Base-by-base conservation (phyloP, 192 early-diverging fungal genomes). In the Spinellus fusiger region DNA sequence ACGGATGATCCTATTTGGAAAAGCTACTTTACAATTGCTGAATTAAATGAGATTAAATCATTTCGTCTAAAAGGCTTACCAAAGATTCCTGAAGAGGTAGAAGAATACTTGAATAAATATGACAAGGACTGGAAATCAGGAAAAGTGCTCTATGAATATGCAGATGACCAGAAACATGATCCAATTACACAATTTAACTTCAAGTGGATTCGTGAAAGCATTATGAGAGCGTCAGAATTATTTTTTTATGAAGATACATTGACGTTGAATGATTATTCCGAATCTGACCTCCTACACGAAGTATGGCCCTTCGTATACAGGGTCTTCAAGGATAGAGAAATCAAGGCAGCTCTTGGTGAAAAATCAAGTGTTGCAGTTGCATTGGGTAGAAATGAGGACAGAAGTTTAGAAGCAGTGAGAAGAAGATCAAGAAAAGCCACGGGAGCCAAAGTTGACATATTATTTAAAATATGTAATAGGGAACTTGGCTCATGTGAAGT, bases 401-500 rank as follows among this genome's bases (percentile, higher is more conserved):
- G 31, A 33, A 33, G 29, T 16, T 20, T 54, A 13, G 52, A 54
- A 54, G 44, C 20, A 33, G 34, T 48, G 8, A 28, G 18, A 25
- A 54, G 22, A 13, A 22, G 53, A 55, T 18, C 37, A 48, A 47
- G 31, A 56, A 35, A 55, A 34, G 31, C 28, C 15, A 34, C 35
- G 16, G 32, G 33, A 18, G 16, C 53, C n/a, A 37, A 32, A 55
- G 20, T 29, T 31, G 53, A 55, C 18, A 33, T 10, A 10, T 32
- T 55, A 33, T 35, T 55, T 23, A 55, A 29, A 34, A 4, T 34
- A n/a, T n/a, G 31, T 18, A 12, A 18, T 32, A 22, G 35, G 22
- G 53, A 55, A 22, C 16, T 55, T 31, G 53, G 53, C 22, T 55
- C n/a, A 18, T 31, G 53, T 22, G 33, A 55, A 34, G 32, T 33